Conservation (phyloP, 208 protist genomes). For the Acanthamoeba divionensis region DNA sequence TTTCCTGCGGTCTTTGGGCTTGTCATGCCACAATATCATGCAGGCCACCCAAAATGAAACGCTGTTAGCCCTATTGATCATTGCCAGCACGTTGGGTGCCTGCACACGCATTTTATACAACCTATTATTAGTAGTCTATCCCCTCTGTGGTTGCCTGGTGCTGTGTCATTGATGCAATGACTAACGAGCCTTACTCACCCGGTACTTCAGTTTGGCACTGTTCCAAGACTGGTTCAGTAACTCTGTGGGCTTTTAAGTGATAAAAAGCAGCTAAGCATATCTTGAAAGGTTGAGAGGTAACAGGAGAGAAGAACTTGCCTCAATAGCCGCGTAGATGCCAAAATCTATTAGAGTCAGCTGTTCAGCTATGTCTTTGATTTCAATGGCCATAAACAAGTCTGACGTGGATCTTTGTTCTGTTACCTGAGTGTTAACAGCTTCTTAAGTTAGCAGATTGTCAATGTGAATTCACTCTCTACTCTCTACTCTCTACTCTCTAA, state of each 20-base stretch:
- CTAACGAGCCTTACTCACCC: no score
- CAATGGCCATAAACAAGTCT: background rate
- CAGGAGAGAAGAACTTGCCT: background rate
- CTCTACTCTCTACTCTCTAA: no score
- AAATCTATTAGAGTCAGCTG: conserved; percentile 75
- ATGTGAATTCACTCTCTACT: no score
- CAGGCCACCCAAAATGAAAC: conserved; percentile 74
- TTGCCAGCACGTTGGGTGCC: conserved; percentile 74
- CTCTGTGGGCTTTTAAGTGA: conserved; percentile 61
- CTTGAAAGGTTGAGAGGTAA: background rate
- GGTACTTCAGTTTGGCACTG: conserved; percentile 70
- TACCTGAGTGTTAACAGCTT: no score
- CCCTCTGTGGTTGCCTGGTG: no score
- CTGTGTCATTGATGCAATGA: no score
- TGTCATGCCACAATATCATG: conserved; percentile 60
- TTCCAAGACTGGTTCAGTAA: conserved; percentile 78
- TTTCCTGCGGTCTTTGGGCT: conserved; percentile 58
- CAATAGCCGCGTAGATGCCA: conserved; percentile 59
- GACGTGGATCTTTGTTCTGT: no score
- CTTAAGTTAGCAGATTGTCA: no score
- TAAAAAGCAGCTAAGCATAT: conserved; percentile 25
- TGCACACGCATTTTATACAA: no score
- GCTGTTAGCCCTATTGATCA: conserved; percentile 80
- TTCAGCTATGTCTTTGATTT: conserved; percentile 62
- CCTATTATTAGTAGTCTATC: no score